Base-by-base conservation (phyloP, 768 basidiomycete genomes). In the Boletus edulis region DNA sequence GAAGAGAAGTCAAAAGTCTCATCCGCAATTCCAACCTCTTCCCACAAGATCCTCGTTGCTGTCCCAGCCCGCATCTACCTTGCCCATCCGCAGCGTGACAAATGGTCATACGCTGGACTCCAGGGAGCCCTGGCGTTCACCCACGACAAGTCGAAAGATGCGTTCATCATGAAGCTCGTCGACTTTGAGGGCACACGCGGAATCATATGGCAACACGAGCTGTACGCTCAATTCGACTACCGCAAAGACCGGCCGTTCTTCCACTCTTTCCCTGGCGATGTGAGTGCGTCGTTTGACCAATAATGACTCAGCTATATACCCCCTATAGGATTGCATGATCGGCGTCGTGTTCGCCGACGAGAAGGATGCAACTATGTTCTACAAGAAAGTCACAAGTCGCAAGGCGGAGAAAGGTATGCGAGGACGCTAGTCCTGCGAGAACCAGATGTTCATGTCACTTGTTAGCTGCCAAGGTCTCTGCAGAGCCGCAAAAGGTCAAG, bases 261-360 rank as follows among this genome's bases (percentile, higher is more conserved):
- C 65, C 91, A 96, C 73, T 86, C 93, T 1, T 98, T 97, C 71
- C 78, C 86, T 4, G 88, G 91, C 49, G 95, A 99, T 75, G 95
- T 96, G 66, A 72, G 94, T 81, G n/a, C 7, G 13, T 37, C 55
- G 41, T 46, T 14, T n/a, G 18, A 51, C n/a, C 20, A 5, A 20
- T 17, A 8, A 20, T 14, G 4, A 14, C 54, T 54, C 48, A 62
- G 13, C 20, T 24, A 24, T 24, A 24, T 24, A 24, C 24, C 5
- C 22, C 24, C 58, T 9, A 1, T 67, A 97, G 94, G 81, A 87
- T 58, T 92, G 91, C 64, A 91, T 91, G 85, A 82, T 98, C 61
- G 94, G 91, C 3, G 79, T 98, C 55, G 91, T 95, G 31, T 98
- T 97, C 63, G 81, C 89, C 3, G 85, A 92, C 41, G 92, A 95